Evolutionary conservation across 306 rosid species (phyloP), one percentile per base, ranked within the genome.

Genomic region (Cucumis melo): DNA sequence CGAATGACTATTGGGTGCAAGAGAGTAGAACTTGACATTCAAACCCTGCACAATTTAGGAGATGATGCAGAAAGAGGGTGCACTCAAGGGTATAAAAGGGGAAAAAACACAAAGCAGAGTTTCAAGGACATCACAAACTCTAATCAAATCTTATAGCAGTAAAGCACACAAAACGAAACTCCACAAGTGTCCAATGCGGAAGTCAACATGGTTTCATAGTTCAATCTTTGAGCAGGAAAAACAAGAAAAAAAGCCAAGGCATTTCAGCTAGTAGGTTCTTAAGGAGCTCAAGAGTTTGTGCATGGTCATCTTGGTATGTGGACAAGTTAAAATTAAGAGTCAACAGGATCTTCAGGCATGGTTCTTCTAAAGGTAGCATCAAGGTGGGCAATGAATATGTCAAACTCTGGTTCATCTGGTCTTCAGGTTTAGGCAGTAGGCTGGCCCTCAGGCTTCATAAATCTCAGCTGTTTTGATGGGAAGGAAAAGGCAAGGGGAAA

Each of bases 371-470:
- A 83, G 87, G 90, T 84, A 70, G 87, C 98, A 39, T 87, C 98
- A 86, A 86, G 93, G 96, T 89, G 85, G 97, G 96, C 91, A 96
- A 90, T 88, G 91, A 84, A 86, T 86, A 90, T 84, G 96, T 88
- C 92, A 88, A 86, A 87, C 84, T 89, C 97, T 87, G 98, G 97
- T 90, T 94, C 97, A 87, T 90, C 97, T 81, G 93, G 91, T 90
- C 99, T 88, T 89, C 99, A 68, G 85, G 93, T 95, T 90, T 77
- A 88, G 99, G 88, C 87, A 82, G 83, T 85, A 75, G 91, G 95
- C 91, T 83, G 93, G 96, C 95, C 87, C 87, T 91, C 96, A 65
- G 98, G 99, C 99, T 90, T 95, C 98, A 89, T 81, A 88, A 87
- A 86, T 82, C 91, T 90, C 98, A 87, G 97, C 98, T 95, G 98